Evolutionary conservation across 1,284 basidiomycete species (phyloP).

Genomic region (Tremellales sp.): DNA sequence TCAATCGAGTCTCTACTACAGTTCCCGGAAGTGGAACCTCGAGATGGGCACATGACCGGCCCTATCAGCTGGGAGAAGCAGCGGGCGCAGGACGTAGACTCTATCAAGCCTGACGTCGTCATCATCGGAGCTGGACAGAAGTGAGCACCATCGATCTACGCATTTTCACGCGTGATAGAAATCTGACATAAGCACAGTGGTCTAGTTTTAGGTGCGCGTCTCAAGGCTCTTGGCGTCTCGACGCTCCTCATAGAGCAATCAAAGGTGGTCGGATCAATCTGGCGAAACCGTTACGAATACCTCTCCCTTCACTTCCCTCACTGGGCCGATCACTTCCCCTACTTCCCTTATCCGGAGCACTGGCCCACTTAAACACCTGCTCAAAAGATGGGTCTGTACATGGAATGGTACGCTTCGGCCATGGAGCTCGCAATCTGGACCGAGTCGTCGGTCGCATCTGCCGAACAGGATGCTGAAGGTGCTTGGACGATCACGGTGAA

Average conservation of each 20-base stretch:
- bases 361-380: slow-evolving; percentile 64
- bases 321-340: slow-evolving; percentile 52
- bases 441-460: slow-evolving; percentile 51
- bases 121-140: slow-evolving; percentile 50
- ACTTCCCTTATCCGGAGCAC: slow-evolving; percentile 46
- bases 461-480: slow-evolving; percentile 49
- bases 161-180: background rate
- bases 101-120: slow-evolving; percentile 51
- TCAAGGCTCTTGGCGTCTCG: slow-evolving; percentile 46
- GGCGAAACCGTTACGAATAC: slow-evolving; percentile 56
- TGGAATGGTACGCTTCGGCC: slow-evolving; percentile 35
- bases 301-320: slow-evolving; percentile 62
- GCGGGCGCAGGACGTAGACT: slow-evolving; percentile 35
- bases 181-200: slow-evolving; percentile 21
- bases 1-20: slow-evolving; percentile 56
- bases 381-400: slow-evolving; percentile 34
- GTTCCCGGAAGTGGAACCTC: slow-evolving; percentile 47
- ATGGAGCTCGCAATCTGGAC: slow-evolving; percentile 41
- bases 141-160: slow-evolving; percentile 5
- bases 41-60: slow-evolving; percentile 29
- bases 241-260: slow-evolving; percentile 47
- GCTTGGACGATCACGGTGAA: slow-evolving; percentile 56
- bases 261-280: slow-evolving; percentile 45
- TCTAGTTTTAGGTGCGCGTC: slow-evolving; percentile 44
- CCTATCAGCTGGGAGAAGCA: slow-evolving; percentile 12